Evolutionary conservation across 2,329 filamentous ascomycete species (phyloP), one percentile per base, ranked within the genome.

Genomic region (Alternaria burnsii): DNA sequence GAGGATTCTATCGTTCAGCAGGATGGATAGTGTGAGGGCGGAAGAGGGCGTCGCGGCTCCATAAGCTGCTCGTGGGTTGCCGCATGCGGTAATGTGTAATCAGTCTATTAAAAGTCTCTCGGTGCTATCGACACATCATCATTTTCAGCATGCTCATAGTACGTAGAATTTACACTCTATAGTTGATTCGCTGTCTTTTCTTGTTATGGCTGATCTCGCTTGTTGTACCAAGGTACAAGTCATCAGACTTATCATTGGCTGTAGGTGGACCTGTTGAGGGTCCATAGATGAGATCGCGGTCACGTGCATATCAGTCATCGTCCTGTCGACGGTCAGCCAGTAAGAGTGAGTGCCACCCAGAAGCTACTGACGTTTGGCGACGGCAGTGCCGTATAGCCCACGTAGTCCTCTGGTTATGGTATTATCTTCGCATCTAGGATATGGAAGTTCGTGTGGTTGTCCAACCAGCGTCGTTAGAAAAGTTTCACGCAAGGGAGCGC

Each of bases 1-100:
- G 44, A 70, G 59, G 18, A 70, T 76, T 7, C 43, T 78, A 55
- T 66, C 64, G 10, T 61, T 77, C 14, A 62, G 66, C 12, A 58
- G 68, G 5, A 38, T 52, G n/a, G 68, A 65, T 26, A 62, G 63
- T 34, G 51, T 53, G 22, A 60, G 52, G 7, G 47, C 52, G 2
- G 48, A 16, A 14, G 50, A 51, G 16, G 30, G 30, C 22, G 24
- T 53, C 30, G 43, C 34, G 8, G 55, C 42, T 1, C 43, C 55
- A 22, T 70, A 51, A 65, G 43, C 18, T 34, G 18, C 11, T 7
- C 4, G 3, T 1, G 16, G n/a, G 2, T 28, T 12, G 6, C 12
- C 20, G 18, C 5, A 10, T 12, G 1, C 10, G 5, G 34, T 58
- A 48, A 43, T 43, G 54, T 58, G 5, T 58, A 32, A 47, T 50